These are phyloP conservation scores for Sarocladiaceae sp. DNA, from an alignment of 2,329 filamentous ascomycete genomes.

Conservation along the genomic window DNA sequence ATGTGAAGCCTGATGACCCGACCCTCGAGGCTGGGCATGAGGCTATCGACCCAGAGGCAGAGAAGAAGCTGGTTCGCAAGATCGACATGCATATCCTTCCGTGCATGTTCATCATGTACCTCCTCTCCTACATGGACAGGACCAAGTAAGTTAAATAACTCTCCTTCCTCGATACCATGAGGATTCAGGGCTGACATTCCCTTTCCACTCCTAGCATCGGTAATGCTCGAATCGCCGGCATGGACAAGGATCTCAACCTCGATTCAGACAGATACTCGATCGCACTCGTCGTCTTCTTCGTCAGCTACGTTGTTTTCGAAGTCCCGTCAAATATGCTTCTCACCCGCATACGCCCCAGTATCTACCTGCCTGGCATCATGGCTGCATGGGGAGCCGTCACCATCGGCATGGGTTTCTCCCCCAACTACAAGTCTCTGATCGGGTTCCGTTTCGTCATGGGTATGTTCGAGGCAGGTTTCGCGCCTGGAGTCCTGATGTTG, in stretches of 20 bases:
- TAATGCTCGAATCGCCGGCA: slow-evolving; percentile 48
- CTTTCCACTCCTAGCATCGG: slow-evolving; percentile 22
- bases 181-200: neutral
- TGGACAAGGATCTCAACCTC: slow-evolving; percentile 38
- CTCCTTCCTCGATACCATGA: neutral
- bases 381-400: slow-evolving; percentile 32
- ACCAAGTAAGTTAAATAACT: slow-evolving; percentile 56
- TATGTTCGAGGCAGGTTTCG: slow-evolving; percentile 52
- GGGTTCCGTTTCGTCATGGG: slow-evolving; percentile 42
- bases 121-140: slow-evolving; percentile 53
- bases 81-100: slow-evolving; percentile 35
- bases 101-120: slow-evolving; percentile 52
- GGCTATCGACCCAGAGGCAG: slow-evolving; percentile 22
- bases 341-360: slow-evolving; percentile 53
- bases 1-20: slow-evolving; percentile 7
- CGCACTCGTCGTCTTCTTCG: slow-evolving; percentile 56
- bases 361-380: slow-evolving; percentile 64
- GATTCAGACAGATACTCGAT: slow-evolving; percentile 55
- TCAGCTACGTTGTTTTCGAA: slow-evolving; percentile 62
- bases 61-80: slow-evolving; percentile 28
- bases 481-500: slow-evolving; percentile 53
- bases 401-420: slow-evolving; percentile 22
- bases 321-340: slow-evolving; percentile 59
- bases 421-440: slow-evolving; percentile 20
- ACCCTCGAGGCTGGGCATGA: slow-evolving; percentile 16